Conservation (phyloP, 2,329 filamentous ascomycete species). For the Trichoderma sp. region DNA sequence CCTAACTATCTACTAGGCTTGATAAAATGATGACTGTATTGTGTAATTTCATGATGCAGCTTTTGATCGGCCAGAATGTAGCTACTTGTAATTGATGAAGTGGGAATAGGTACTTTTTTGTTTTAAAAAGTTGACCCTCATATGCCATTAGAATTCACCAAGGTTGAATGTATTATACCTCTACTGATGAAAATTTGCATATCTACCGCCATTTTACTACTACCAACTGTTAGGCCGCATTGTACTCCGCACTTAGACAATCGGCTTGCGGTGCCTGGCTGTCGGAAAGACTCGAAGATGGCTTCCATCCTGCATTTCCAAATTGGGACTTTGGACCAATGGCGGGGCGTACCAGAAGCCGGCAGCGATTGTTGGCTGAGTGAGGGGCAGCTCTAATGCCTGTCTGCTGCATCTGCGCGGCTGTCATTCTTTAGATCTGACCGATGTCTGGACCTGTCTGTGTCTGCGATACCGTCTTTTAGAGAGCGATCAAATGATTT, state of each 20-base stretch:
- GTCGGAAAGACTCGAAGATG: not conserved
- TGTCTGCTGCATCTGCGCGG: not conserved
- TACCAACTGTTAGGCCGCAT: no score
- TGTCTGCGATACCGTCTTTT: not conserved
- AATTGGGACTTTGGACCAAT: conserved; percentile 20
- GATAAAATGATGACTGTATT: no score
- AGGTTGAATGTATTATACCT: not conserved
- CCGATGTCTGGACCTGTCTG: not conserved
- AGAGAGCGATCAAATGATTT: not conserved
- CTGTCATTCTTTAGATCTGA: not conserved
- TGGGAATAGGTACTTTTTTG: not conserved
- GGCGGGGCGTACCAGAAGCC: not conserved
- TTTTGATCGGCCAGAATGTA: no score
- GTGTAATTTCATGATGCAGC: no score
- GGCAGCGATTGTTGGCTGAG: not conserved
- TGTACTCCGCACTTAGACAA: not conserved
- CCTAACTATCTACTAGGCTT: not conserved
- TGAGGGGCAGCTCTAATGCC: conserved; percentile 18
- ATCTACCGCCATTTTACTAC: not conserved
- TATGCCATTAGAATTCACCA: not conserved
- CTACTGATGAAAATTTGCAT: no score
- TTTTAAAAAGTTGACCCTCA: not conserved
- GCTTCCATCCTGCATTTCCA: conserved; percentile 13
- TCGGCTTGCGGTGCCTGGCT: not conserved
- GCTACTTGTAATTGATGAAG: not conserved